A percentile compares a stretch with the other conserved stretches of the same genome.
These are phyloP conservation scores for Periconia digitata DNA, from an alignment of 2,329 filamentous ascomycete species.

Conservation along the genomic window DNA sequence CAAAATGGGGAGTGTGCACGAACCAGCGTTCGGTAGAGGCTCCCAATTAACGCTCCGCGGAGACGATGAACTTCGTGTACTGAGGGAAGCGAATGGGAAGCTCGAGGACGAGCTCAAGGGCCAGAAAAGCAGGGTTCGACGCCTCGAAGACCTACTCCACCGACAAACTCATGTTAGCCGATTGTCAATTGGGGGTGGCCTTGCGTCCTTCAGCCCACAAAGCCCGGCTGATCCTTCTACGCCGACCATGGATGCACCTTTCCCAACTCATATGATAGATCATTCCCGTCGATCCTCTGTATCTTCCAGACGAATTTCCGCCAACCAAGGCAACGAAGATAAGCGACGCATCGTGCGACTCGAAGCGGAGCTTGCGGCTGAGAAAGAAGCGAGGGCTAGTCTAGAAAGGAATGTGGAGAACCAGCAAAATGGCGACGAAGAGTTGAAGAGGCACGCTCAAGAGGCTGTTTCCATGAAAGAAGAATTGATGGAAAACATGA, in stretches of 20 bases:
- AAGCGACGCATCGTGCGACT: constrained; percentile 66
- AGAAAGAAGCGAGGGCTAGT: constrained; percentile 67
- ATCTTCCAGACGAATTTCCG: constrained; percentile 63
- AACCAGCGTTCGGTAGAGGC: constrained; percentile 82
- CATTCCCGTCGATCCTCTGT: constrained; percentile 61
- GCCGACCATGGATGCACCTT: constrained; percentile 37
- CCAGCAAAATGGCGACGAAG: constrained; percentile 57
- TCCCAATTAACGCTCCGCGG: constrained; percentile 76
- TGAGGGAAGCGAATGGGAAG: constrained; percentile 59
- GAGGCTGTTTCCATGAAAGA: constrained; percentile 91
- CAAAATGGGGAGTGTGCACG: constrained; percentile 94
- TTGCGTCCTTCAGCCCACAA: constrained; percentile 36
- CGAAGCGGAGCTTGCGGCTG: constrained; percentile 75
- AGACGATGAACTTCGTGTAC: constrained; percentile 72
- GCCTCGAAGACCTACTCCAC: constrained; percentile 89
- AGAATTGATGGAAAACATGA: constrained; percentile 92
- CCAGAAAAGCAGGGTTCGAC: constrained; percentile 88
- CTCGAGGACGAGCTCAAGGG: constrained; percentile 68
- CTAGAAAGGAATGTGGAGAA: constrained; percentile 71
- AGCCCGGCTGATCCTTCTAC: constrained; percentile 41
- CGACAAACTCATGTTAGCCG: constrained; percentile 67
- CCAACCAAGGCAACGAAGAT: constrained; percentile 62
- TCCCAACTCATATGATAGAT: constrained; percentile 44
- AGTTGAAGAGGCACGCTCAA: constrained; percentile 70
- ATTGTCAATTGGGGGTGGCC: constrained; percentile 53